Evolutionary conservation across 2,329 filamentous ascomycete genomes (phyloP).

Genomic region (Monilinia laxa): DNA sequence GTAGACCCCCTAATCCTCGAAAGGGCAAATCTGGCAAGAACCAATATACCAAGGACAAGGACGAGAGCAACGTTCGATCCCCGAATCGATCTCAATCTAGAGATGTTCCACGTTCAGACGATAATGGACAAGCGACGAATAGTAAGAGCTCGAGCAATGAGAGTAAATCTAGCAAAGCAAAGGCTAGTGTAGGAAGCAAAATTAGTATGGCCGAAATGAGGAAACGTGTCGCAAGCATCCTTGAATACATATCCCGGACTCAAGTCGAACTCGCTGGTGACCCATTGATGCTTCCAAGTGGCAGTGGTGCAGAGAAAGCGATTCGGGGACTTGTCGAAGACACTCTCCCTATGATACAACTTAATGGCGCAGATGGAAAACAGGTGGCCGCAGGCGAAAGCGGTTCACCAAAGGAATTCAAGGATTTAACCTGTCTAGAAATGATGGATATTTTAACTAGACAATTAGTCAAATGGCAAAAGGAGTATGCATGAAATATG

Average conservation of each 20-base stretch:
- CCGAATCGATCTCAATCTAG: conserved; percentile 53
- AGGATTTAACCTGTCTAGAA: conserved; percentile 57
- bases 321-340: conserved; percentile 39
- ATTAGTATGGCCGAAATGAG: conserved; percentile 87
- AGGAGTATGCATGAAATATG: conserved; percentile 36
- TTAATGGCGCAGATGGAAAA: conserved; percentile 43
- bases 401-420: conserved; percentile 58
- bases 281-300: conserved; percentile 43
- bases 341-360: conserved; percentile 40
- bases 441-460: conserved; percentile 45
- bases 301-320: conserved; percentile 43
- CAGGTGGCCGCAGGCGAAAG: conserved; percentile 37
- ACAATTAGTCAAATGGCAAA: conserved; percentile 44
- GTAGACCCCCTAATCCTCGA: conserved; percentile 63
- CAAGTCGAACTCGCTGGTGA: conserved; percentile 82
- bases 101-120: conserved; percentile 44
- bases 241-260: conserved; percentile 86
- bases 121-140: conserved; percentile 50
- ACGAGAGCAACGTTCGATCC: conserved; percentile 54
- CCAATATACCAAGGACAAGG: conserved; percentile 78
- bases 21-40: conserved; percentile 70
- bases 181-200: conserved; percentile 51
- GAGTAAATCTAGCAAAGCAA: conserved; percentile 37
- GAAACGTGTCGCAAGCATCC: conserved; percentile 76
- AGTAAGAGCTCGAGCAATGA: conserved; percentile 42